Conservation (phyloP, 164 flowering plant species). For the Vitis amurensis region DNA sequence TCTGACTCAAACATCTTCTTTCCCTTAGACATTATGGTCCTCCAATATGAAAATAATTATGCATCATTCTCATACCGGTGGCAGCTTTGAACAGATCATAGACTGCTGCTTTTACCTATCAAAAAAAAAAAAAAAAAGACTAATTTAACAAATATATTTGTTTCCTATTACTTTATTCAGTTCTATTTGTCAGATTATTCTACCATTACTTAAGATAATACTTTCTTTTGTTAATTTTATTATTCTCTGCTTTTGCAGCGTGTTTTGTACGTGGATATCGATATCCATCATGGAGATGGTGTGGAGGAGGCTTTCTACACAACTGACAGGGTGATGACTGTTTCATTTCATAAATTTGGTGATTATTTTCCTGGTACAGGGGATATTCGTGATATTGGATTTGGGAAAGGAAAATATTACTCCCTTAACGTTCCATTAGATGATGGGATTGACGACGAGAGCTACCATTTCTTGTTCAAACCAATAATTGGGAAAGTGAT, state of each 20-base stretch:
- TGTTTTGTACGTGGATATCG: conserved; percentile 44
- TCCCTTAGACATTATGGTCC: too few relatives aligned
- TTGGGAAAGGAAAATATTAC: conserved; percentile 38
- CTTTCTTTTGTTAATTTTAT: neutral
- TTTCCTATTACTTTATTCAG: neutral
- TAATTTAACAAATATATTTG: too few relatives aligned
- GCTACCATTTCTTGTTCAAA: conserved; percentile 38
- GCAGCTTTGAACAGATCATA: too few relatives aligned
- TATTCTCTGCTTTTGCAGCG: conserved; percentile 25
- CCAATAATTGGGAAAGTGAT: conserved; percentile 20
- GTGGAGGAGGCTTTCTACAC: conserved; percentile 52
- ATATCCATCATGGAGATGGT: conserved; percentile 49
- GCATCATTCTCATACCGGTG: too few relatives aligned
- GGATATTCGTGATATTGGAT: conserved; percentile 43
- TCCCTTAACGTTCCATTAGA: conserved; percentile 48
- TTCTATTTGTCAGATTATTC: too few relatives aligned
- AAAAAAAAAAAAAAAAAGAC: too few relatives aligned
- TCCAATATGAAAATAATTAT: too few relatives aligned
- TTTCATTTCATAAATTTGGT: conserved; percentile 53
- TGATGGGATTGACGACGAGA: conserved; percentile 46
- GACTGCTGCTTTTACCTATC: too few relatives aligned
- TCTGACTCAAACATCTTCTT: too few relatives aligned
- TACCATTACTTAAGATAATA: neutral
- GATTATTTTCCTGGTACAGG: conserved; percentile 60
- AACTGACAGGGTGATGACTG: conserved; percentile 48